These are phyloP conservation scores for Mycena rosella DNA, from an alignment of 768 basidiomycete species.

Conservation along the genomic window DNA sequence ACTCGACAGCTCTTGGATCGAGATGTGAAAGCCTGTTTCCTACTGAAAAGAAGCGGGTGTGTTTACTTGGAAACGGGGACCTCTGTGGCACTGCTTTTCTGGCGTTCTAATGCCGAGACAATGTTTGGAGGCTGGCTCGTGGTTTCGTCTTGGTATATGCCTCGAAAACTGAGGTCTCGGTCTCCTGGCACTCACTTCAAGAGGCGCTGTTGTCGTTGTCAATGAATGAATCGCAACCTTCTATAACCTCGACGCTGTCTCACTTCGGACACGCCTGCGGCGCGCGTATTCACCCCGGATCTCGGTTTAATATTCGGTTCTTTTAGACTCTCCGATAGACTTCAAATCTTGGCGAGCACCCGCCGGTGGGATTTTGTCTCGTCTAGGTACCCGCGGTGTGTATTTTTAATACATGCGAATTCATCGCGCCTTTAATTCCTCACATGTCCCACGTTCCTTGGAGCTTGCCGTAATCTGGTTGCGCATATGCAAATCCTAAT, in stretches of 20 bases:
- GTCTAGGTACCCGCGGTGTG: conserved; percentile 11
- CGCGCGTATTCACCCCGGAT: neutral
- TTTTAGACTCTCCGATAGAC: conserved; percentile 11
- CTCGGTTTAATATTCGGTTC: conserved; percentile 5
- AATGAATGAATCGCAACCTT: neutral
- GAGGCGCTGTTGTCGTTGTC: too few relatives aligned
- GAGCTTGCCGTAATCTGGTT: conserved; percentile 17
- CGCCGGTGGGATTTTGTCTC: neutral
- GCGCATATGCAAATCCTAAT: conserved; percentile 16
- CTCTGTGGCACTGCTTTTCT: neutral
- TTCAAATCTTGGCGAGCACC: conserved; percentile 10
- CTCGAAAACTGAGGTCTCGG: too few relatives aligned
- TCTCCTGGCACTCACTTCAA: too few relatives aligned
- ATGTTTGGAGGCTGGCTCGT: too few relatives aligned
- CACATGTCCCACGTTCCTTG: neutral
- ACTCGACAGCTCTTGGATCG: too few relatives aligned
- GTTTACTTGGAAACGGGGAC: conserved; percentile 5
- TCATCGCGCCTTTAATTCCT: neutral
- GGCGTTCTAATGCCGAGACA: too few relatives aligned
- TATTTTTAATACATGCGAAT: conserved; percentile 13
- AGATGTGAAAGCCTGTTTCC: neutral
- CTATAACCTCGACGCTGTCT: too few relatives aligned
- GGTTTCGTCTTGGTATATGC: too few relatives aligned
- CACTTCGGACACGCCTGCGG: too few relatives aligned
- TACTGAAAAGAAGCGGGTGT: neutral